Conservation (phyloP, 2,329 filamentous ascomycete genomes). For the Aspergillus tamarii region DNA sequence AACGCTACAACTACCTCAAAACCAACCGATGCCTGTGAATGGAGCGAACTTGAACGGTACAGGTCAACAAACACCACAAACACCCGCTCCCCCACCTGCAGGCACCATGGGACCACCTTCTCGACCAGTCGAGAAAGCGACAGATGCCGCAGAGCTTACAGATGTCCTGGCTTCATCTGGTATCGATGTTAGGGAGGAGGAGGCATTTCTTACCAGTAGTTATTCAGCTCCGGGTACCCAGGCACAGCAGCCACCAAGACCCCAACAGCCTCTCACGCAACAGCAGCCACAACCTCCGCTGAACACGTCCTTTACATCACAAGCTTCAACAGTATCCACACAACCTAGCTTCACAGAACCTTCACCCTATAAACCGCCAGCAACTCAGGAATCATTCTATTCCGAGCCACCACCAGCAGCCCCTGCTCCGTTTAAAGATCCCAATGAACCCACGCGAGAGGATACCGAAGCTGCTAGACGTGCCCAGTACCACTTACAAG, state of each 20-base stretch:
- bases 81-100: conserved; percentile 39
- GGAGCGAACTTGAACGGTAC: conserved; percentile 54
- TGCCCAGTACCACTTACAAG: conserved; percentile 70
- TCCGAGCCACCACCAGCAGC: conserved; percentile 66
- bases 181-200: conserved; percentile 84
- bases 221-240: conserved; percentile 48
- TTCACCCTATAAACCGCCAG: conserved; percentile 56
- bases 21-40: conserved; percentile 36
- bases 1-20: conserved; percentile 50
- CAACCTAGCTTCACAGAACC: conserved; percentile 55
- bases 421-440: conserved; percentile 65
- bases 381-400: conserved; percentile 62
- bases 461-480: conserved; percentile 65
- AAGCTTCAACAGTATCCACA: conserved; percentile 46
- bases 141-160: conserved; percentile 69
- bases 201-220: conserved; percentile 72
- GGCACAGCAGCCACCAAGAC: conserved; percentile 36
- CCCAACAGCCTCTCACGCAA: conserved; percentile 46
- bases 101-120: conserved; percentile 67
- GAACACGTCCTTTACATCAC: conserved; percentile 45
- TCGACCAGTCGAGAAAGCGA: conserved; percentile 57
- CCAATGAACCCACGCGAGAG: conserved; percentile 65
- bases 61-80: conserved; percentile 53
- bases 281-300: conserved; percentile 41
- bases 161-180: conserved; percentile 84